Conservation (phyloP, 1,284 basidiomycete species). For the Cerrena zonata region DNA sequence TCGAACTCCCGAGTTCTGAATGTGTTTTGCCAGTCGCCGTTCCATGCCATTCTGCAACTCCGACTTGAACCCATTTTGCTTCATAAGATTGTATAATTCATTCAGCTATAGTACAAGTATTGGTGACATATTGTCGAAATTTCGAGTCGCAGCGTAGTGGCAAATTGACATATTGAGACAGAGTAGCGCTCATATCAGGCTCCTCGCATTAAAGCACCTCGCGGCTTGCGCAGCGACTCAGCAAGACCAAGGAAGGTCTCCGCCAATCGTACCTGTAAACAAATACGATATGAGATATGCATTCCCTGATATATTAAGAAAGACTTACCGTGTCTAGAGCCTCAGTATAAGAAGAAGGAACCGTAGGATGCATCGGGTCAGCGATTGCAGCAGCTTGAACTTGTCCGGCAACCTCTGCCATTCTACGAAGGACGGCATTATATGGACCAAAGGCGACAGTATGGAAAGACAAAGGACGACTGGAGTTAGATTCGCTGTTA, state of each 20-base stretch:
- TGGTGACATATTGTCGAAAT: too few relatives aligned
- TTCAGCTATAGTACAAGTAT: too few relatives aligned
- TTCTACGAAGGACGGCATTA: conserved; percentile 37
- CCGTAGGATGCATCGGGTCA: conserved; percentile 37
- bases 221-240: conserved; percentile 51
- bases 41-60: too few relatives aligned
- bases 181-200: too few relatives aligned
- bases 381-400: conserved; percentile 42
- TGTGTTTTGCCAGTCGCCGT: too few relatives aligned
- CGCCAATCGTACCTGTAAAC: conserved; percentile 50
- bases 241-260: conserved; percentile 61
- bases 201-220: conserved; percentile 40
- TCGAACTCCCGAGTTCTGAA: too few relatives aligned
- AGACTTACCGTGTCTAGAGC: conserved; percentile 53
- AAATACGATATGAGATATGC: too few relatives aligned
- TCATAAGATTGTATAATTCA: too few relatives aligned
- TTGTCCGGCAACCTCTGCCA: conserved; percentile 49
- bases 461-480: conserved; percentile 56
- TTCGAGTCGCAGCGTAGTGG: too few relatives aligned
- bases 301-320: too few relatives aligned
- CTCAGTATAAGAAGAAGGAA: conserved; percentile 46
- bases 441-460: conserved; percentile 51
- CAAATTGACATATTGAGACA: too few relatives aligned
- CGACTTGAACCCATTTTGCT: too few relatives aligned
- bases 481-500: conserved; percentile 18